Base-by-base conservation (phyloP, 768 basidiomycete genomes). In the Suillus brevipes region DNA sequence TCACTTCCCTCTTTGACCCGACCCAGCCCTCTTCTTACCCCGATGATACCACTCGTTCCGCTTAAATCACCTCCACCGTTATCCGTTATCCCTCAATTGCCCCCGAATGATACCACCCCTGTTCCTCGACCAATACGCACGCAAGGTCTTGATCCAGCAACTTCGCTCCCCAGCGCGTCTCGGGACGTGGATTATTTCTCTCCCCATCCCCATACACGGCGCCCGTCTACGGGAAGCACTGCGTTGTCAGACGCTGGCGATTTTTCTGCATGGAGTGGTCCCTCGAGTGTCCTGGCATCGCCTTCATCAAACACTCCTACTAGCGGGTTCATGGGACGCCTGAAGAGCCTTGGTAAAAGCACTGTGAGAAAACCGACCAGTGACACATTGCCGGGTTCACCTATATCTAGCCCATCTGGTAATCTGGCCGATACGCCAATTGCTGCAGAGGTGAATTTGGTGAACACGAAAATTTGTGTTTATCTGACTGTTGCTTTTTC, bases 341-440 rank as follows among this genome's bases (percentile, higher is more conserved):
- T 95, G 65, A 92, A 89, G 74, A 88, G 79, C 61, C 85, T 95
- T 66, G 90, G 89, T 10, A 91, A 89, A 75, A 83, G 79, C 60
- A 75, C 82, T 57, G 81, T 78, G 67, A 76, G 79, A 68, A 78
- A 60, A 52, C 38, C 63, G 10, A 23, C 50, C 4, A 73, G 62
- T 2, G 75, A 76, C 36, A 20, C 42, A n/a, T 36, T 61, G 25
- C 72, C 71, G 20, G 74, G 67, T 40, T 75, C 77, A 50, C 72
- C 77, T 16, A 64, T 71, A 34, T 62, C 63, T 38, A 67, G 13
- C 53, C 67, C 52, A 61, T 42, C 58, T 43, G 69, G 67, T 7
- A 67, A 61, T 52, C 8, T 31, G 4, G n/a, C 58, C 18, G 75
- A 77, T 20, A 60, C 63, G 36, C 56, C 56, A 10, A 61, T 61